Evolutionary conservation across 2,329 filamentous ascomycete genomes (phyloP).

Genomic region (Colletotrichum salicis): DNA sequence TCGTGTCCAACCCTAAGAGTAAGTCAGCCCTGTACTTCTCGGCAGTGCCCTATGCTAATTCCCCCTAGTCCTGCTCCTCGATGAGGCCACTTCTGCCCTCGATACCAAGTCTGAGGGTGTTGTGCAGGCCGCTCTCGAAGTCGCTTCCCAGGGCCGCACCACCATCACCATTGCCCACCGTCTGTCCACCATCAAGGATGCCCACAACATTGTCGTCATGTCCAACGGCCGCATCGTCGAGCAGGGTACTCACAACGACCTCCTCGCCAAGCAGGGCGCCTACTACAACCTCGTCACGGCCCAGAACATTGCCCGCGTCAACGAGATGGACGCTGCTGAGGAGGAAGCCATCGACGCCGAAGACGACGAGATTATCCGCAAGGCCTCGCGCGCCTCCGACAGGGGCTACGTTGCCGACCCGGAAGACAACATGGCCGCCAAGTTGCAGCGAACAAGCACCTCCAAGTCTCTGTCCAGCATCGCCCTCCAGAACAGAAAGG

Average conservation of each 20-base stretch:
- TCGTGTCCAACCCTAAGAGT: slow-evolving; percentile 89
- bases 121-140: slow-evolving; percentile 91
- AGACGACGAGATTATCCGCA: slow-evolving; percentile 61
- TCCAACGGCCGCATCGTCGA: slow-evolving; percentile 86
- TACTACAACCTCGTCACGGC: slow-evolving; percentile 90
- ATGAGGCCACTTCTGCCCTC: slow-evolving; percentile 93
- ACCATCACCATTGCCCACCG: slow-evolving; percentile 97
- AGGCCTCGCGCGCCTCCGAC: slow-evolving; percentile 54
- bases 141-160: slow-evolving; percentile 84
- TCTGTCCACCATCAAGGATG: slow-evolving; percentile 91
- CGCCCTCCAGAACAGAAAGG: slow-evolving; percentile 68
- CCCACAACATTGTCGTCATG: slow-evolving; percentile 97
- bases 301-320: slow-evolving; percentile 78
- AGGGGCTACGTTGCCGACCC: slow-evolving; percentile 63
- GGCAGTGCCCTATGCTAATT: slow-evolving; percentile 34
- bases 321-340: slow-evolving; percentile 63
- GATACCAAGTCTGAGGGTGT: slow-evolving; percentile 96
- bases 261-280: slow-evolving; percentile 76
- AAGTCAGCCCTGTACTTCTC: slow-evolving; percentile 38
- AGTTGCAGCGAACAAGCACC: slow-evolving; percentile 65
- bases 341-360: slow-evolving; percentile 60
- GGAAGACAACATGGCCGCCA: slow-evolving; percentile 69
- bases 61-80: slow-evolving; percentile 77
- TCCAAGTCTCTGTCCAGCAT: slow-evolving; percentile 75
- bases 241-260: slow-evolving; percentile 86